A percentile compares a stretch with the other conserved stretches of the same genome.
These are phyloP conservation scores for Xerocomus tenax DNA, from an alignment of 1,284 basidiomycete species.

Conservation along the genomic window DNA sequence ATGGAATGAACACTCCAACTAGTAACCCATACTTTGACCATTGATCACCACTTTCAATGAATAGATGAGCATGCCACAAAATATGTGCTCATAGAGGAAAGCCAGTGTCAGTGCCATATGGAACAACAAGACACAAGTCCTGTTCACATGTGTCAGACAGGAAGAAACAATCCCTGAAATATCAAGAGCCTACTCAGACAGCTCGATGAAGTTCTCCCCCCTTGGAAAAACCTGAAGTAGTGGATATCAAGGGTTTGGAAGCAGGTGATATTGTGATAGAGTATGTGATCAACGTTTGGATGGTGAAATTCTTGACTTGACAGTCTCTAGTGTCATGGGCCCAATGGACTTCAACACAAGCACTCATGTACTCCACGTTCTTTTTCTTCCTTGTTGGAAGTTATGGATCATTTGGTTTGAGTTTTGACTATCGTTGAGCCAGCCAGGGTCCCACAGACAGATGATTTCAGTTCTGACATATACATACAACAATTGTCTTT, in stretches of 20 bases:
- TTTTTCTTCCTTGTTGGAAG: too few relatives aligned
- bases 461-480: too few relatives aligned
- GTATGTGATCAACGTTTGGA: conserved; percentile 7
- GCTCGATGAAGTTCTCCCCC: not conserved
- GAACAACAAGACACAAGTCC: not conserved
- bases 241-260: not conserved
- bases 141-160: not conserved
- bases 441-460: too few relatives aligned
- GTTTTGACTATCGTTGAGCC: too few relatives aligned
- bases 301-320: not conserved
- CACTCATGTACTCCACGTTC: too few relatives aligned
- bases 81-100: not conserved
- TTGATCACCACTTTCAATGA: too few relatives aligned
- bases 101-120: too few relatives aligned
- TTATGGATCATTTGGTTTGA: too few relatives aligned
- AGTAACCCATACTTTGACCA: not conserved
- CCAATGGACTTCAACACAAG: too few relatives aligned
- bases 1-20: not conserved
- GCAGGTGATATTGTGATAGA: conserved; percentile 17
- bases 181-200: too few relatives aligned
- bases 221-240: not conserved
- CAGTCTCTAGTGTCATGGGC: conserved; percentile 19
- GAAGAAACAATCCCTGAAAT: not conserved
- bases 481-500: too few relatives aligned
- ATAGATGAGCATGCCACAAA: not conserved